Percentiles rank a stretch among this genome's conserved stretches.
Conservation (phyloP, 179 eudicot genomes). For the Silene vulgaris region DNA sequence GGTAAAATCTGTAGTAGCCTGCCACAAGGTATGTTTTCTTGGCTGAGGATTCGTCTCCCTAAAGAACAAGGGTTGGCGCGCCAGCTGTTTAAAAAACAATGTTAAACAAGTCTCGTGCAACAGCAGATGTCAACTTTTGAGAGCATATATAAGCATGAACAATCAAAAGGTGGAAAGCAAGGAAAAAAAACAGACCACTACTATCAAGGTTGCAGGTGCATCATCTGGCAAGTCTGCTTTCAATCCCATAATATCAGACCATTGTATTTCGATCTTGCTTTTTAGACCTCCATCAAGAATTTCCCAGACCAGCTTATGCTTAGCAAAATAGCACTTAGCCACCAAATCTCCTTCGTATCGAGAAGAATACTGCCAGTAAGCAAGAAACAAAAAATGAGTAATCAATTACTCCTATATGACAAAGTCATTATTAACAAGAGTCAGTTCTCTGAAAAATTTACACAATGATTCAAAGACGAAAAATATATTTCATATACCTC, state of each 20-base stretch:
- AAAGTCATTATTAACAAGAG: neutral
- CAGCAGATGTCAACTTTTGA: neutral
- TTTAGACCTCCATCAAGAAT: constrained; percentile 48
- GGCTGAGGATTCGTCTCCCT: neutral
- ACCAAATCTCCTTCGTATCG: constrained; percentile 49
- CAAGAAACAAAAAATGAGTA: neutral
- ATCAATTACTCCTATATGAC: neutral
- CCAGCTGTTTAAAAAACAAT: constrained; percentile 9
- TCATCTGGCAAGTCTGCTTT: constrained; percentile 45
- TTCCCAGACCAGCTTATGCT: constrained; percentile 54
- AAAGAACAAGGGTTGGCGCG: neutral
- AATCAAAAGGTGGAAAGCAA: too few relatives aligned
- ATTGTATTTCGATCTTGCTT: constrained; percentile 49
- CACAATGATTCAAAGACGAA: neutral
- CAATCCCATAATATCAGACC: constrained; percentile 50
- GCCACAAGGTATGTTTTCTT: neutral
- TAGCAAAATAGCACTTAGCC: constrained; percentile 50
- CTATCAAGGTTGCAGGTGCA: constrained; percentile 41
- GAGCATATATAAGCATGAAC: too few relatives aligned
- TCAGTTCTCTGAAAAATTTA: neutral
- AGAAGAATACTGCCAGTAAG: constrained; percentile 40
- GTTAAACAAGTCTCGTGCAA: neutral
- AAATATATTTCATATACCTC: constrained; percentile 28
- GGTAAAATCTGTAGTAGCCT: neutral
- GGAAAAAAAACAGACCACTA: constrained; percentile 32